phyloP scores from a whole-genome alignment of 177 flowering plant genomes.

The Vitis hybrid region DNA sequence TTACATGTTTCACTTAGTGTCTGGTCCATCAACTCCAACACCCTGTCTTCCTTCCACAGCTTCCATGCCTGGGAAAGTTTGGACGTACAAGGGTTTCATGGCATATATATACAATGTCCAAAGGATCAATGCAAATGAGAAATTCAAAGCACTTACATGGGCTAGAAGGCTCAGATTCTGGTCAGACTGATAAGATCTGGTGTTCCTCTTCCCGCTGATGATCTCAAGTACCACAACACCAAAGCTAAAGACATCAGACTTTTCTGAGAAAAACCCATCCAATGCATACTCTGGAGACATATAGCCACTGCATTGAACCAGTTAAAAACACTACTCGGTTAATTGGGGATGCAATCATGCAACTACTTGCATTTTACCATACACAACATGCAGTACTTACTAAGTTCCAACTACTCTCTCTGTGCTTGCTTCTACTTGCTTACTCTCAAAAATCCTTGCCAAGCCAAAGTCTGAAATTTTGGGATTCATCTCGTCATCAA shows the following conservation, averaged over 20 bases:
- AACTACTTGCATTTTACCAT: background rate
- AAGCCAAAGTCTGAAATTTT: slow-evolving; percentile 20
- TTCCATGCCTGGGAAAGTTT: slow-evolving; percentile 14
- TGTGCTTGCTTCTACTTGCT: slow-evolving; percentile 13
- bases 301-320: slow-evolving; percentile 12
- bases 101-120: background rate
- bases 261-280: slow-evolving; percentile 11
- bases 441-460: slow-evolving; percentile 16
- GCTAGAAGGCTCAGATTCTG: slow-evolving; percentile 1
- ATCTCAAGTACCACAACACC: slow-evolving; percentile 17
- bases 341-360: background rate
- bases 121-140: background rate
- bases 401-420: slow-evolving; percentile 12
- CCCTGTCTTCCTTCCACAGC: slow-evolving; percentile 10
- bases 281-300: slow-evolving; percentile 21
- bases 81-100: background rate
- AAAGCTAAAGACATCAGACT: slow-evolving; percentile 15
- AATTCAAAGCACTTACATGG: slow-evolving; percentile 3
- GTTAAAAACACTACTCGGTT: background rate
- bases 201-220: slow-evolving; percentile 11
- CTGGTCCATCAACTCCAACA: background rate
- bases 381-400: background rate
- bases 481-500: slow-evolving; percentile 19
- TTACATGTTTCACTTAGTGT: background rate
- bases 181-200: background rate